A percentile compares a stretch with the other conserved stretches of the same genome.
phyloP scores from a whole-genome alignment of 2,329 filamentous ascomycete genomes.

The Pestalotiopsis sp. region DNA sequence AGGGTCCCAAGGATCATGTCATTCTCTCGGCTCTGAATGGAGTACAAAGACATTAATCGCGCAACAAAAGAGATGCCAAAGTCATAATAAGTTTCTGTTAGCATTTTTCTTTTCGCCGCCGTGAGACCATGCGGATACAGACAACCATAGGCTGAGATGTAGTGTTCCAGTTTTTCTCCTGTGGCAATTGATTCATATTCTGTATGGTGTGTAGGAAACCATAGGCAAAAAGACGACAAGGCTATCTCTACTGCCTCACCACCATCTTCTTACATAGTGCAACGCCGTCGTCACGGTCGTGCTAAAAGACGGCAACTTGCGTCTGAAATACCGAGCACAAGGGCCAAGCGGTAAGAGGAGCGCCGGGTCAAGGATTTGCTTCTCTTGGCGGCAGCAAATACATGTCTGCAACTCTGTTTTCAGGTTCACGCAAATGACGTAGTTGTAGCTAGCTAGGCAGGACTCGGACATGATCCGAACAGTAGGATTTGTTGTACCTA shows the following conservation, averaged over 20 bases:
- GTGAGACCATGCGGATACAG: neutral
- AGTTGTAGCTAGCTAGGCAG: neutral
- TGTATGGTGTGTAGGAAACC: neutral
- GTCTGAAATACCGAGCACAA: neutral
- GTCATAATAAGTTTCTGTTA: neutral
- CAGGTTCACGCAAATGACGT: neutral
- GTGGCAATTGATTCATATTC: neutral
- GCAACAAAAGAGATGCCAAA: neutral
- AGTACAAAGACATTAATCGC: slow-evolving; percentile 5
- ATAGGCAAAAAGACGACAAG: neutral
- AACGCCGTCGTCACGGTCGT: neutral
- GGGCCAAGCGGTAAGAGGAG: neutral
- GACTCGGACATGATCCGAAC: neutral
- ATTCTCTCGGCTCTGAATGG: neutral
- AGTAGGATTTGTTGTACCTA: neutral
- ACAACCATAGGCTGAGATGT: neutral
- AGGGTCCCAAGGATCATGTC: slow-evolving; percentile 1
- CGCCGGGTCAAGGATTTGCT: neutral
- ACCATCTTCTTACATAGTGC: neutral
- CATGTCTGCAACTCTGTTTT: neutral
- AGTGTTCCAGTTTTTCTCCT: neutral
- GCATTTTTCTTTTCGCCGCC: neutral
- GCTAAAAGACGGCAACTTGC: neutral
- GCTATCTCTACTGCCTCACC: neutral
- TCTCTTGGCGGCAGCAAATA: neutral